phyloP scores from a whole-genome alignment of 371 early-diverging fungal species.

The Hamiltosporidium magnivora region DNA sequence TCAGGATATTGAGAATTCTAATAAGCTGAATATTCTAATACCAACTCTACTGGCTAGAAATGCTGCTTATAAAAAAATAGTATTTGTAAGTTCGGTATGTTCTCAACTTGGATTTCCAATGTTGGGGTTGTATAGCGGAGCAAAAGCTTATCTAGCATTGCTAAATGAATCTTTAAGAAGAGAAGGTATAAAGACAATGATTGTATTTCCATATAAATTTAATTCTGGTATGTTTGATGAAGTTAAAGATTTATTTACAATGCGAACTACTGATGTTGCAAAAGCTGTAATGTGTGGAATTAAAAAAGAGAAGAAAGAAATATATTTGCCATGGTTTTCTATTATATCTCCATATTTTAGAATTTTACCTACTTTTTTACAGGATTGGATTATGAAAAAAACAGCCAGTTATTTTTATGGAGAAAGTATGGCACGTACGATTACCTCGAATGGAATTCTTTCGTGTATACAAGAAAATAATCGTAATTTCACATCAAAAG shows the following conservation, averaged over 20 bases:
- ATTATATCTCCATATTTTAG: too few relatives aligned
- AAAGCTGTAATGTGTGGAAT: slow-evolving; percentile 21
- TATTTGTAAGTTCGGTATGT: slow-evolving; percentile 41
- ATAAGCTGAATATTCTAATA: slow-evolving; percentile 24
- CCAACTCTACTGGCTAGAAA: slow-evolving; percentile 20
- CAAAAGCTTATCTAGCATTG: slow-evolving; percentile 37
- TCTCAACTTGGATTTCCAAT: slow-evolving; percentile 27
- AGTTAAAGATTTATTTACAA: slow-evolving; percentile 23
- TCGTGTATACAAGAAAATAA: too few relatives aligned
- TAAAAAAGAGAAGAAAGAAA: slow-evolving; percentile 22
- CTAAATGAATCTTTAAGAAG: slow-evolving; percentile 36
- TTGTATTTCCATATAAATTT: slow-evolving; percentile 48
- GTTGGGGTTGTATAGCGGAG: slow-evolving; percentile 38
- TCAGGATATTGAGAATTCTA: slow-evolving; percentile 12
- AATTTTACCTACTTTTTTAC: too few relatives aligned
- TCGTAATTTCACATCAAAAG: too few relatives aligned
- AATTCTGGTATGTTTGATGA: slow-evolving; percentile 39
- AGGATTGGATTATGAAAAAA: too few relatives aligned
- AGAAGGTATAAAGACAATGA: slow-evolving; percentile 33
- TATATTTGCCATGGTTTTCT: slow-evolving; percentile 18
- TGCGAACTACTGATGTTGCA: slow-evolving; percentile 22
- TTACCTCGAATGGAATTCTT: too few relatives aligned
- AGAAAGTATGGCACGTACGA: too few relatives aligned
- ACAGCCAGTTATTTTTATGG: too few relatives aligned
- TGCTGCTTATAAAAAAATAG: slow-evolving; percentile 31